Evolutionary conservation across 495 filamentous ascomycete species (phyloP).

Genomic region (Cercophora samala): DNA sequence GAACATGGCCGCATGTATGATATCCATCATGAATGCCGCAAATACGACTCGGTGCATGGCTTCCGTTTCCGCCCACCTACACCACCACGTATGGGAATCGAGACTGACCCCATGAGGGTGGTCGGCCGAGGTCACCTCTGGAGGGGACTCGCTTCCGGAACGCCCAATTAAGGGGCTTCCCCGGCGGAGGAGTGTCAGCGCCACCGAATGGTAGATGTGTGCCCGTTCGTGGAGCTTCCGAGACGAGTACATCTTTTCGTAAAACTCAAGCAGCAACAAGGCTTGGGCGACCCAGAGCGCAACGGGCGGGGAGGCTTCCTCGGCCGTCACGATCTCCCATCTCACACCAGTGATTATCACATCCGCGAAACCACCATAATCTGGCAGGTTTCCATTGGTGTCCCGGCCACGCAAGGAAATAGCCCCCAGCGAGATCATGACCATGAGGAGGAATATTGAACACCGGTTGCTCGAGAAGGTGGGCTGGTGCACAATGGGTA

Average conservation of each 20-base stretch:
- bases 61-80: slow-evolving; percentile 91
- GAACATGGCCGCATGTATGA: slow-evolving; percentile 95
- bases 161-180: slow-evolving; percentile 88
- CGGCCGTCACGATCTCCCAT: slow-evolving; percentile 82
- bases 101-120: slow-evolving; percentile 49
- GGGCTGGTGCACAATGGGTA: slow-evolving; percentile 90
- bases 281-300: slow-evolving; percentile 95
- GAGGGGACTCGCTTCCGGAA: slow-evolving; percentile 83
- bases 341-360: slow-evolving; percentile 82
- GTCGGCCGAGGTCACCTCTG: slow-evolving; percentile 55
- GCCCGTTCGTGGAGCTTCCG: slow-evolving; percentile 86
- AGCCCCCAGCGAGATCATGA: slow-evolving; percentile 89
- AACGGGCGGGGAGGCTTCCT: slow-evolving; percentile 83
- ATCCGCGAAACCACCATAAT: slow-evolving; percentile 72
- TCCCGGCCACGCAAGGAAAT: slow-evolving; percentile 77
- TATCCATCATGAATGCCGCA: slow-evolving; percentile 91
- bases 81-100: slow-evolving; percentile 85
- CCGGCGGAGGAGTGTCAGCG: slow-evolving; percentile 85
- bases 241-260: slow-evolving; percentile 95
- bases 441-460: slow-evolving; percentile 73
- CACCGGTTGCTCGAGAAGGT: slow-evolving; percentile 84
- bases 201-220: slow-evolving; percentile 95
- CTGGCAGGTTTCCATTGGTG: slow-evolving; percentile 61
- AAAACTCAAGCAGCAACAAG: slow-evolving; percentile 81
- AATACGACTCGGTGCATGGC: slow-evolving; percentile 89